phyloP scores from a whole-genome alignment of 1,284 basidiomycete genomes.

The Grifola frondosa region DNA sequence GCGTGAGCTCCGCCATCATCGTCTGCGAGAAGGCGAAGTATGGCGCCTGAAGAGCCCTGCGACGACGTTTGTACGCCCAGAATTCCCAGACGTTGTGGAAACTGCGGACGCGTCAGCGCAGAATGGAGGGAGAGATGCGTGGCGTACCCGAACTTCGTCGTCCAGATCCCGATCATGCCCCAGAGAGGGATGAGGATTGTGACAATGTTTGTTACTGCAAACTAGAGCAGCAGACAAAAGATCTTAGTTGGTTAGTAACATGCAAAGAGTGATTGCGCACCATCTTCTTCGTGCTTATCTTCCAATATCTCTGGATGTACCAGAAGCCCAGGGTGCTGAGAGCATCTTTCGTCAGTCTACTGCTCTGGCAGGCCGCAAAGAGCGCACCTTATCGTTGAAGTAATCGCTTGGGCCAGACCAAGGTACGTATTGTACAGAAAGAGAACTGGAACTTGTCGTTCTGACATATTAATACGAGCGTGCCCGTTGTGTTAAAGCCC shows the following conservation, averaged over 20 bases:
- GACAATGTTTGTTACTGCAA: conserved; percentile 73
- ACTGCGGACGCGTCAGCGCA: conserved; percentile 33
- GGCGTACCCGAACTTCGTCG: conserved; percentile 63
- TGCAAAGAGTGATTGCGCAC: conserved; percentile 32
- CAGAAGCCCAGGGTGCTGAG: conserved; percentile 71
- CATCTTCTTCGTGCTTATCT: conserved; percentile 78
- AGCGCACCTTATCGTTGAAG: conserved; percentile 51
- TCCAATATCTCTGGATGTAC: conserved; percentile 78
- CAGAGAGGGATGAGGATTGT: conserved; percentile 79
- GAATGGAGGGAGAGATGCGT: conserved; percentile 8
- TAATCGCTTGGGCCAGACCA: conserved; percentile 69
- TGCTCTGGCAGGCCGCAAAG: conserved; percentile 7
- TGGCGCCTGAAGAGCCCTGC: conserved; percentile 84
- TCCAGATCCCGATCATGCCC: conserved; percentile 89
- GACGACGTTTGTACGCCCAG: conserved; percentile 80
- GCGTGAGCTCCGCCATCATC: conserved; percentile 84
- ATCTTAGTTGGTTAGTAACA: background rate
- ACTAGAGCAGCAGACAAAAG: conserved; percentile 40
- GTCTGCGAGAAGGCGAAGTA: conserved; percentile 86
- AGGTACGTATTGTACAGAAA: conserved; percentile 79
- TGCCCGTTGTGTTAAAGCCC: conserved; percentile 79
- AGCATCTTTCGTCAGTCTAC: background rate
- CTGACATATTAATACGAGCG: conserved; percentile 74
- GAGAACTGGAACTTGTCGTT: conserved; percentile 75
- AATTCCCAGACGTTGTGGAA: conserved; percentile 87